Evolutionary conservation across 2,329 filamentous ascomycete genomes (phyloP).

Genomic region (Microcera coccophila): DNA sequence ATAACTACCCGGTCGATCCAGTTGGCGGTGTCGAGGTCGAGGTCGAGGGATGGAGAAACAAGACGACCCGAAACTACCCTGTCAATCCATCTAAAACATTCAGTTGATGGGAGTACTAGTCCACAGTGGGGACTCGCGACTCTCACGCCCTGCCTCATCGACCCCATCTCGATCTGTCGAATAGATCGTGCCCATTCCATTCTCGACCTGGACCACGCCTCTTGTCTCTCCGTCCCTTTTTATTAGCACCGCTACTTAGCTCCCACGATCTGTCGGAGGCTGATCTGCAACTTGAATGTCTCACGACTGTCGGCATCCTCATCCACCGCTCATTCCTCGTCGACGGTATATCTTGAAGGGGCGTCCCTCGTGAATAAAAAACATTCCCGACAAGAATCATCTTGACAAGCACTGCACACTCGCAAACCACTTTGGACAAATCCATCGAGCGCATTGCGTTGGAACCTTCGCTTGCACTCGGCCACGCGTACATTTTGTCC

Average conservation of each 20-base stretch:
- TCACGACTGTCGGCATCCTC: slow-evolving; percentile 30
- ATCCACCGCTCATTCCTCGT: slow-evolving; percentile 36
- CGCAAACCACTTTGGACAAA: too few species aligned
- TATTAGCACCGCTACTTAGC: slow-evolving; percentile 25
- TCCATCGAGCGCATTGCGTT: too few species aligned
- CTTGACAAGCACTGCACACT: too few species aligned
- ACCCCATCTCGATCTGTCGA: slow-evolving; percentile 25
- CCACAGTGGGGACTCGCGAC: slow-evolving; percentile 24
- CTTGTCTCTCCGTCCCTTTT: slow-evolving; percentile 36
- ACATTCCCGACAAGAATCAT: slow-evolving; percentile 34
- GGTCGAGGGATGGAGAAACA: slow-evolving; percentile 15
- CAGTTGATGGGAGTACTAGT: slow-evolving; percentile 25
- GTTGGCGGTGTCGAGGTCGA: slow-evolving; percentile 20
- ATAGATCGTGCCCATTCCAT: slow-evolving; percentile 28
- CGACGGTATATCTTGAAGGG: slow-evolving; percentile 41
- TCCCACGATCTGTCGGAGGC: slow-evolving; percentile 31
- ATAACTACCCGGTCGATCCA: slow-evolving; percentile 19
- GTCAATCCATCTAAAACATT: slow-evolving; percentile 20
- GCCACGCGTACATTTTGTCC: slow-evolving; percentile 11
- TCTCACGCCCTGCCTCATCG: slow-evolving; percentile 26
- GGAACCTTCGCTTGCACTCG: too few species aligned
- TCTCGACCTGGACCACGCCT: slow-evolving; percentile 27
- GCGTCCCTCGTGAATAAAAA: slow-evolving; percentile 31
- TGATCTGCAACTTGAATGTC: slow-evolving; percentile 36
- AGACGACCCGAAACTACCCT: slow-evolving; percentile 17